These are phyloP conservation scores for Cryphonectria naterciae DNA, from an alignment of 2,329 filamentous ascomycete species.

Conservation along the genomic window DNA sequence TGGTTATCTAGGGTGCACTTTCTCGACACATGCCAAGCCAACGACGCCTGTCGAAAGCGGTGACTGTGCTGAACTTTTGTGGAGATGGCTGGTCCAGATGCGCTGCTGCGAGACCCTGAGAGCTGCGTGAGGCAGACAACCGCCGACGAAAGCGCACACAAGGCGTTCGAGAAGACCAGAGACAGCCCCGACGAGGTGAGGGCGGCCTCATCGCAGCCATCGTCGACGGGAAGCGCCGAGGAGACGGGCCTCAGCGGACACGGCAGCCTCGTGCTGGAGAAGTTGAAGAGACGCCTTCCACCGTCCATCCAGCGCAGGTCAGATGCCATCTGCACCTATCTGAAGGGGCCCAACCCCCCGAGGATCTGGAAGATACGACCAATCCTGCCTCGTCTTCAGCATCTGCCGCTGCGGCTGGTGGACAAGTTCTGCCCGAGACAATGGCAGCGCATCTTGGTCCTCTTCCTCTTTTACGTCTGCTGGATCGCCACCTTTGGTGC, in stretches of 20 bases:
- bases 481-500: slow-evolving; percentile 27
- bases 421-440: slow-evolving; percentile 20
- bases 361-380: slow-evolving; percentile 24
- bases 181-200: slow-evolving; percentile 14
- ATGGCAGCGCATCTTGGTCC: slow-evolving; percentile 20
- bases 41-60: not conserved
- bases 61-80: not conserved
- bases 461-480: slow-evolving; percentile 27
- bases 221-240: slow-evolving; percentile 5
- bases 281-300: slow-evolving; percentile 16
- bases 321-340: slow-evolving; percentile 6
- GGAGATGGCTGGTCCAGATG: slow-evolving; percentile 16
- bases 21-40: not conserved
- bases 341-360: slow-evolving; percentile 16
- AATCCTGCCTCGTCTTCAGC: slow-evolving; percentile 23
- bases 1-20: not conserved
- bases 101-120: slow-evolving; percentile 17
- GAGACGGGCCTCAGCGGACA: not conserved
- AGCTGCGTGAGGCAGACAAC: slow-evolving; percentile 18
- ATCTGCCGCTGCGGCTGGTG: slow-evolving; percentile 25
- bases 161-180: not conserved
- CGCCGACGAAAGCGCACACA: not conserved
- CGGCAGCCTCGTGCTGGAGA: slow-evolving; percentile 6
- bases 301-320: slow-evolving; percentile 1
- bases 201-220: slow-evolving; percentile 12